A percentile compares a stretch with the other conserved stretches of the same genome.
These are phyloP conservation scores for Carex kokanica DNA, from an alignment of 176 grass and related monocot species.

Conservation along the genomic window DNA sequence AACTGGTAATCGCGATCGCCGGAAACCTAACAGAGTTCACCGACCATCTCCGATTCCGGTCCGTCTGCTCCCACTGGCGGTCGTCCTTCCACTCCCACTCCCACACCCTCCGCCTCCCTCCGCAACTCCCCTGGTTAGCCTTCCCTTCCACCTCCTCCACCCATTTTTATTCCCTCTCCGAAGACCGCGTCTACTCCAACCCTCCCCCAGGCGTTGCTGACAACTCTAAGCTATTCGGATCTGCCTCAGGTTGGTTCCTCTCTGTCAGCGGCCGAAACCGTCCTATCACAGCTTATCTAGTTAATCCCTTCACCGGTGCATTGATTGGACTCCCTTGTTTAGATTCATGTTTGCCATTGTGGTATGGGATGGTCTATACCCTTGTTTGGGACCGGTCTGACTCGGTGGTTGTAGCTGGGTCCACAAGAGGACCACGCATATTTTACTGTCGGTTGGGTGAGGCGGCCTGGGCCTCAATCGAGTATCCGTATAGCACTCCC, in stretches of 20 bases:
- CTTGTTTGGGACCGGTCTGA: constrained; percentile 16
- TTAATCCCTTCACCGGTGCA: constrained; percentile 16
- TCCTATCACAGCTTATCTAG: background rate
- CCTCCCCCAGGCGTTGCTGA: background rate
- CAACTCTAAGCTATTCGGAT: background rate
- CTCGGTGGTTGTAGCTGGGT: background rate
- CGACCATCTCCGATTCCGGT: background rate
- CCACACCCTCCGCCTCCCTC: background rate
- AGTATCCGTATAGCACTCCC: background rate
- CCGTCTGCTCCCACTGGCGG: constrained; percentile 25
- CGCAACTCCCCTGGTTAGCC: background rate
- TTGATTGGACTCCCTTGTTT: background rate
- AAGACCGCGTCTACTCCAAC: background rate
- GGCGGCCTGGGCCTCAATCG: background rate
- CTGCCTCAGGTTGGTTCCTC: background rate
- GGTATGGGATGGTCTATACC: background rate
- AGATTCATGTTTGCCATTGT: background rate
- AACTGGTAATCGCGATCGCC: constrained; percentile 11
- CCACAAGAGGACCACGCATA: too few relatives aligned
- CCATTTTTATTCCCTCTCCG: background rate
- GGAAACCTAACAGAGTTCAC: background rate
- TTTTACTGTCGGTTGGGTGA: background rate
- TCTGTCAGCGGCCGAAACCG: background rate
- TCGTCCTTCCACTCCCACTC: background rate
- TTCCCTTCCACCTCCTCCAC: background rate